Conservation (phyloP, 257 asterid species). For the Linderniella brevidens region DNA sequence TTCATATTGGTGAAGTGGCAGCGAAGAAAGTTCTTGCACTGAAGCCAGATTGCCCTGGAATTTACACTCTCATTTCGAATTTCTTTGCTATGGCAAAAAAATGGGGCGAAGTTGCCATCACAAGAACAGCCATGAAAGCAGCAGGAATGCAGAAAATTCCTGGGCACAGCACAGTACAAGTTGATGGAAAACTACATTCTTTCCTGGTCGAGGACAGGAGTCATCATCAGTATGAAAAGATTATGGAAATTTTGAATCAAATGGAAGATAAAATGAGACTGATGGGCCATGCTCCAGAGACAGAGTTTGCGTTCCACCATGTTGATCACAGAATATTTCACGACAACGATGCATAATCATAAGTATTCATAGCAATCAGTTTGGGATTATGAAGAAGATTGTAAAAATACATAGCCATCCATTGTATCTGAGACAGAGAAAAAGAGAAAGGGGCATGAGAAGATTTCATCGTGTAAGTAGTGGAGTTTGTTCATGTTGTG, state of each 20-base stretch:
- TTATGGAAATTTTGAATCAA: conserved; percentile 20
- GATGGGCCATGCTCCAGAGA: conserved; percentile 35
- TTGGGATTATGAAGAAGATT: no score
- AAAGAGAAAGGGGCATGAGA: no score
- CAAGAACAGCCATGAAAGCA: conserved; percentile 44
- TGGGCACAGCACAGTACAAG: conserved; percentile 46
- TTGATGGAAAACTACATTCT: conserved; percentile 39
- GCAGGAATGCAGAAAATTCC: conserved; percentile 50
- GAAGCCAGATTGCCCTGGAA: conserved; percentile 36
- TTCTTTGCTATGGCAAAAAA: conserved; percentile 57
- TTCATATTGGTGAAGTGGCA: conserved; percentile 34
- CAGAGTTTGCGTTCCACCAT: conserved; percentile 34
- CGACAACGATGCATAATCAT: no score
- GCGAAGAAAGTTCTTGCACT: conserved; percentile 57
- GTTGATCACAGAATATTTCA: no score
- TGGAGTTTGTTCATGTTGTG: no score
- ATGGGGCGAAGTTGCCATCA: conserved; percentile 55
- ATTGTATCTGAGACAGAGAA: no score
- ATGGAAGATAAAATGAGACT: conserved; percentile 43
- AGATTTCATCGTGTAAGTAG: no score
- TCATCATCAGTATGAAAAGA: conserved; percentile 35
- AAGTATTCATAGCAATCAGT: no score
- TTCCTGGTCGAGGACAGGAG: conserved; percentile 47
- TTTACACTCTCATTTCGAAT: conserved; percentile 47
- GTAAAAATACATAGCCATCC: no score